phyloP scores from a whole-genome alignment of 306 rosid genomes.

The Trichosanthes truncata region DNA sequence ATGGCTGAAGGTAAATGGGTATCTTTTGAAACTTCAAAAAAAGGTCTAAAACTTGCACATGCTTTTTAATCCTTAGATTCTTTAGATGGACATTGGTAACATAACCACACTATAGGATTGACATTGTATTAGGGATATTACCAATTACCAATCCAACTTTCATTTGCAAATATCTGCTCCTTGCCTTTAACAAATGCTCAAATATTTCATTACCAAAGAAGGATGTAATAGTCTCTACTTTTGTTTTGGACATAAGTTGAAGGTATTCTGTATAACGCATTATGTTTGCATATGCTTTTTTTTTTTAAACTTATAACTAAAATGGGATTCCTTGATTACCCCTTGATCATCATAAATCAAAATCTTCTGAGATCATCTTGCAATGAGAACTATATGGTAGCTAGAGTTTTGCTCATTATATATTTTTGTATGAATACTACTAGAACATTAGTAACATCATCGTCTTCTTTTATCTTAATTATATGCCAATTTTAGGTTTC shows the following conservation, averaged over 20 bases:
- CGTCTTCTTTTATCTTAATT: background rate
- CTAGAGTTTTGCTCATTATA: background rate
- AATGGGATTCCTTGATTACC: background rate
- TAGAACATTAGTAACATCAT: background rate
- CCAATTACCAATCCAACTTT: background rate
- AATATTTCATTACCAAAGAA: background rate
- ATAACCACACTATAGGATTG: background rate
- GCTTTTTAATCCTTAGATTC: background rate
- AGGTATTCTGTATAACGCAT: background rate
- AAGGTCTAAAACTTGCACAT: background rate
- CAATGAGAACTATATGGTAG: background rate
- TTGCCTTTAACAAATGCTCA: background rate
- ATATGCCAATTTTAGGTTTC: conserved; percentile 47
- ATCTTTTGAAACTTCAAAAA: conserved; percentile 3
- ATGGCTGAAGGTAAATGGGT: conserved; percentile 49
- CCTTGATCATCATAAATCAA: background rate
- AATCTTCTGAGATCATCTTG: background rate
- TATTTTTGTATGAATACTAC: background rate
- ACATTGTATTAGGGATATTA: background rate
- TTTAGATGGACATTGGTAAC: background rate
- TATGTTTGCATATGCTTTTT: background rate
- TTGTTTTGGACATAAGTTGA: background rate
- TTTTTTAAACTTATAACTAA: background rate
- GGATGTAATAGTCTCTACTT: background rate
- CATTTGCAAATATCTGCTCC: background rate